phyloP scores from a whole-genome alignment of 164 flowering plant genomes.

The Chloranthus sessilifolius region DNA sequence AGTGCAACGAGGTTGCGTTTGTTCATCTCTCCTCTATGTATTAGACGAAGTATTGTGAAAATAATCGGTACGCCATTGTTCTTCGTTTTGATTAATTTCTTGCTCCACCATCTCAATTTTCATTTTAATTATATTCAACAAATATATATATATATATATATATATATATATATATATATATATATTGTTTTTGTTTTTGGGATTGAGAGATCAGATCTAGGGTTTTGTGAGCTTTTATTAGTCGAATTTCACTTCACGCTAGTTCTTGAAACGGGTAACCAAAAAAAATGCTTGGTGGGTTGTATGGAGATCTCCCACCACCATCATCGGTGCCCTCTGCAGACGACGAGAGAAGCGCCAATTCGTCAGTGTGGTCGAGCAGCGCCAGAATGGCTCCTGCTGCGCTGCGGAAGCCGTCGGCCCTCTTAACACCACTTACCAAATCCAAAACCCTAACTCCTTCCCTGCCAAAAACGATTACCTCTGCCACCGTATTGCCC shows the following conservation, averaged over 20 bases:
- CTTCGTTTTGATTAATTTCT: too few species aligned
- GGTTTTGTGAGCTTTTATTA: constrained; percentile 1
- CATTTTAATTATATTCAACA: too few species aligned
- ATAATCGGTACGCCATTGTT: too few species aligned
- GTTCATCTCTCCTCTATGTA: too few species aligned
- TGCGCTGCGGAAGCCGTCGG: constrained; percentile 71
- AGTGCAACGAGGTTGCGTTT: too few species aligned
- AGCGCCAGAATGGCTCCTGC: constrained; percentile 89
- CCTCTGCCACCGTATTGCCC: constrained; percentile 2
- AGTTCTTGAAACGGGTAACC: background rate
- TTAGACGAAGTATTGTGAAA: too few species aligned
- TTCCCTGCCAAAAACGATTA: constrained; percentile 14
- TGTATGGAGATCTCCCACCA: constrained; percentile 94
- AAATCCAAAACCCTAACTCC: constrained; percentile 25
- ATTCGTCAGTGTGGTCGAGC: constrained; percentile 71
- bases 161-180: too few species aligned
- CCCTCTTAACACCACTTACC: constrained; percentile 49
- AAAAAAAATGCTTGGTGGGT: constrained; percentile 72
- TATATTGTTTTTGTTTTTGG: background rate
- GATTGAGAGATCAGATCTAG: background rate
- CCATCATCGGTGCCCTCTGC: constrained; percentile 45
- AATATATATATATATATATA: too few species aligned
- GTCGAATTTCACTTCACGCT: background rate
- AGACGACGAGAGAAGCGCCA: constrained; percentile 42
- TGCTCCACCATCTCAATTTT: too few species aligned